Evolutionary conservation across 345 rosid genomes (phyloP), one percentile per base, ranked within the genome.

Genomic region (Pistacia vera): DNA sequence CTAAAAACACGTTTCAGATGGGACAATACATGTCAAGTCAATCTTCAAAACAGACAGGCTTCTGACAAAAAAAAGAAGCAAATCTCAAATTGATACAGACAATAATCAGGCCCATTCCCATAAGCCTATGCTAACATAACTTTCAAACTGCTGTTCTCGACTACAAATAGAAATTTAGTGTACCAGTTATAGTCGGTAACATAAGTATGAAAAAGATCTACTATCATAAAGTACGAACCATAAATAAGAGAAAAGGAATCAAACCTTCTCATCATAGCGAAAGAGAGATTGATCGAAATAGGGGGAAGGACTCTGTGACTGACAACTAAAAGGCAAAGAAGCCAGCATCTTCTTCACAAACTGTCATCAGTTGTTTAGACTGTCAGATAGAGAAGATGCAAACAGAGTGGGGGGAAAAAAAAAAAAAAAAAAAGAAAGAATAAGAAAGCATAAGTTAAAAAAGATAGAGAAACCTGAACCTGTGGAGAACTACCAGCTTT

Each of bases 281-380:
- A 93, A 96, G 65, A 96, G 97, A 74, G 93, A 90, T 58, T 90
- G 99, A 81, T 96, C 99, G 68, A 93, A 93, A 75, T 93, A 96
- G 61, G 99, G 99, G 76, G 99, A 96, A n/a, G 99, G 98, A 84
- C 95, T 90, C 76, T 85, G 91, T 79, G 97, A 93, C 77, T 96
- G 99, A 71, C 98, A 92, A 80, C 86, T 84, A 74, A 90, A 90
- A 76, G 98, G 93, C 82, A 96, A 86, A 20, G 96, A 85, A 35
- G 78, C 81, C 82, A 93, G 80, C 93, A 96, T 90, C 90, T 91
- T 96, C 92, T 87, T 93, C 85, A 90, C 92, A 84, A 92, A 90
- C 98, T 93, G 93, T 54, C 77, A 81, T 75, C 64, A 70, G 44
- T 41, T 51, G 61, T 60, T 79, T 51, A 66, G 71, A 73, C 28